Base-by-base conservation (phyloP, 169 alveolate genomes). In the Besnoitia besnoiti region DNA sequence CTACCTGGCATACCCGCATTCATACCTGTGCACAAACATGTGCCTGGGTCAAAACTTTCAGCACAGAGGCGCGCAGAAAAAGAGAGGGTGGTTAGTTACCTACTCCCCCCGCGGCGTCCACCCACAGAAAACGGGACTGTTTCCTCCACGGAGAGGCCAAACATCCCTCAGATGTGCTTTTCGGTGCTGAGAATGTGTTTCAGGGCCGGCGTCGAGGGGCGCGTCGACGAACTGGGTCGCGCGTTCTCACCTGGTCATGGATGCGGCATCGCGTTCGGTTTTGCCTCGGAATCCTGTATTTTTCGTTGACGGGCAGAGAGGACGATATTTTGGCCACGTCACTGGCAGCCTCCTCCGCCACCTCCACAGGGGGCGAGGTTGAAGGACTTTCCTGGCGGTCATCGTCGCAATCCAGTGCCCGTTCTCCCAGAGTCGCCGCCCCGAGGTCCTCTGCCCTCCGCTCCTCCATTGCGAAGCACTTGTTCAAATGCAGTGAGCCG, bases 201-300 rank as follows among this genome's bases (percentile, higher is more conserved):
- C n/a, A n/a, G n/a, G n/a, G n/a, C n/a, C n/a, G n/a, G n/a, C n/a
- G n/a, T n/a, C n/a, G n/a, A n/a, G n/a, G n/a, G n/a, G n/a, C n/a
- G n/a, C n/a, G n/a, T n/a, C n/a, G n/a, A n/a, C n/a, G n/a, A n/a
- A n/a, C n/a, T n/a, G n/a, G n/a, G n/a, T n/a, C n/a, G n/a, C n/a
- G n/a, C n/a, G n/a, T n/a, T n/a, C 93, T 30, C 8, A 92, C 95
- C 89, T 82, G 55, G 59, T 79, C 73, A 30, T 77, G 87, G 51
- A 93, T 85, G n/a, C 89, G 92, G 88, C 95, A 93, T 33, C 95
- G 37, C 37, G 85, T 85, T 0, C 75, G 79, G 80, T 93, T 93
- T 37, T 88, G 92, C 47, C 77, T 92, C 37, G 95, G 90, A n/a
- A 91, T 75, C 24, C 50, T 42, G 82, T 93, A 91, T 10, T 47